Evolutionary conservation across 148 eudicot genomes (phyloP).

Genomic region (Vaccinium corymbosum): DNA sequence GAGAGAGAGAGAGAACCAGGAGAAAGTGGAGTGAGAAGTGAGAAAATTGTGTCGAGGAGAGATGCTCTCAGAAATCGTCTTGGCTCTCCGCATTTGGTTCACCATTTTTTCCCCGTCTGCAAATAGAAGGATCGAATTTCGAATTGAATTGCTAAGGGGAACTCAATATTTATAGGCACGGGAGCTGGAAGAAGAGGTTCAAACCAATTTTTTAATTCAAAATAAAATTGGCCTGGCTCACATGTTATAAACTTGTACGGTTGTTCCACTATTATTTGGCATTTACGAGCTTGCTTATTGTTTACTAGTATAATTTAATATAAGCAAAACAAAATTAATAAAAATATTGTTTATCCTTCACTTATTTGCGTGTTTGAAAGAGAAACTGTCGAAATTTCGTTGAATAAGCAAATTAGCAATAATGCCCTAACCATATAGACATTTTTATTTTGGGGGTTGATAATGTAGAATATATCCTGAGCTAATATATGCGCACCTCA

Average conservation of each 20-base stretch:
- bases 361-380: too few species aligned
- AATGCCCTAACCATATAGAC: too few species aligned
- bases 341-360: too few species aligned
- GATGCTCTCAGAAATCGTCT: conserved; percentile 43
- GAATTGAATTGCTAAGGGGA: neutral
- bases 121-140: neutral
- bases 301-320: too few species aligned
- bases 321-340: too few species aligned
- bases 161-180: neutral
- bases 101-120: conserved; percentile 46
- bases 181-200: neutral
- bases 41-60: conserved; percentile 51
- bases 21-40: conserved; percentile 50
- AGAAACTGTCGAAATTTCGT: too few species aligned
- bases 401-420: too few species aligned
- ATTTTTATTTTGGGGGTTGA: too few species aligned
- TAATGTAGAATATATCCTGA: too few species aligned
- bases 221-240: neutral
- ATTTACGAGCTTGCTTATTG: too few species aligned
- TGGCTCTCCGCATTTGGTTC: conserved; percentile 59
- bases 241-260: neutral
- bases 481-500: too few species aligned
- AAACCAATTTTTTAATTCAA: neutral
- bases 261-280: too few species aligned
- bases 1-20: conserved; percentile 45